Base-by-base conservation (phyloP, 73 alveolate genomes). In the Paramecium caudatum region DNA sequence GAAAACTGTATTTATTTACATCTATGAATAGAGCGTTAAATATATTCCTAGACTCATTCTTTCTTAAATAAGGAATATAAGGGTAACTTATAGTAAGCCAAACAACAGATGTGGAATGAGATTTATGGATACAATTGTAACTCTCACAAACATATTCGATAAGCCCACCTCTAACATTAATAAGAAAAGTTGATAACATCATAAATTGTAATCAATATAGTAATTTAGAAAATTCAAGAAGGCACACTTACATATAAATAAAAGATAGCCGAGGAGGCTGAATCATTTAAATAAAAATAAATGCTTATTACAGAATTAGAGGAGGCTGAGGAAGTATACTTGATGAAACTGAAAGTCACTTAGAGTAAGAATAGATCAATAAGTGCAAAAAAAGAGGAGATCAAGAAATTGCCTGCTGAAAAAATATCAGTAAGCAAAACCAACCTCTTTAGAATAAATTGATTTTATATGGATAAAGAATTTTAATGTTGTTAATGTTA, bases 341-440 rank as follows among this genome's bases (percentile, higher is more conserved):
- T 74, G 21, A 74, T 21, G 43, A 36, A 74, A 37, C 46, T 74
- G 19, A 74, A 43, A 41, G 62, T 74, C 2, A 74, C 88, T 19
- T 27, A 74, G 10, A 74, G 65, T 45, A 37, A 74, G 30, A 37
- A 74, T 34, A 16, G 88, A 74, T 36, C 88, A 36, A 16, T 74
- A 47, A 74, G 88, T 45, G 88, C 88, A 0, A 74, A 74, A 74
- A 74, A 43, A 13, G 88, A 74, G 8, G 88, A 74, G 45, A 74
- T 74, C 3, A 41, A 9, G 23, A 37, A 41, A 9, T 16, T 74
- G 3, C 88, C 88, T 16, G 65, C 45, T 0, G 88, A 74, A 1
- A 41, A 16, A 13, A 68, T 68, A 68, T 4, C 88, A 65, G 17
- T 65, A 5, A 65, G 55, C 49, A 65, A 65, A 65, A 65, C 19